A percentile compares a stretch with the other conserved stretches of the same genome.
Conservation (phyloP, 805 yeast species). For the Wickerhamiella parazyma region DNA sequence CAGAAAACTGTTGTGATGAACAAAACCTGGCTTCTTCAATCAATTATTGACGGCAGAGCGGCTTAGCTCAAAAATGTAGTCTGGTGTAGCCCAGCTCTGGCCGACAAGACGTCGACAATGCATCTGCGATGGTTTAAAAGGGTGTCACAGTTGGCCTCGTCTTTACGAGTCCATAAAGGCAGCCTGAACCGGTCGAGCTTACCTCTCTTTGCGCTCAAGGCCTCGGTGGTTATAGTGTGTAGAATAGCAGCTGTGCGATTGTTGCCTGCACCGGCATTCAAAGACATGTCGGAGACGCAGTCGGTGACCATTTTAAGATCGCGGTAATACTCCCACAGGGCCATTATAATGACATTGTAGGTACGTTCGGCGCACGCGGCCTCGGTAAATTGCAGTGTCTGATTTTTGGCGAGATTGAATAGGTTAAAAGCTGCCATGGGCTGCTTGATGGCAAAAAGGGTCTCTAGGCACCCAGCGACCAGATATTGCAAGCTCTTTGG, state of each 20-base stretch:
- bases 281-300: constrained; percentile 30
- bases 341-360: constrained; percentile 27
- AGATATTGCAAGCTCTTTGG: background rate
- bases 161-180: constrained; percentile 23
- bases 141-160: constrained; percentile 17
- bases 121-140: constrained; percentile 18
- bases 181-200: constrained; percentile 14
- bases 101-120: constrained; percentile 4
- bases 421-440: constrained; percentile 27
- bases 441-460: constrained; percentile 20
- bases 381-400: constrained; percentile 26
- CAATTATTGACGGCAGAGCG: background rate
- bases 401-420: constrained; percentile 26
- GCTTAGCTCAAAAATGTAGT: background rate
- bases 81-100: background rate
- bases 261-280: constrained; percentile 31
- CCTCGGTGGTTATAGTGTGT: constrained; percentile 19
- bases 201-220: constrained; percentile 20
- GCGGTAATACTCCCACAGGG: constrained; percentile 30
- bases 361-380: constrained; percentile 30
- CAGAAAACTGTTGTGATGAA: background rate
- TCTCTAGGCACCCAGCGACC: constrained; percentile 7
- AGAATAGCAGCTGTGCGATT: constrained; percentile 25
- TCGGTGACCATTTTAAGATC: constrained; percentile 27
- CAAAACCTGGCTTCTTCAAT: constrained; percentile 1